Percentiles rank a stretch among this genome's conserved stretches.
Evolutionary conservation across 208 protist genomes (phyloP).

Genomic region (Angomonas ambiguus): DNA sequence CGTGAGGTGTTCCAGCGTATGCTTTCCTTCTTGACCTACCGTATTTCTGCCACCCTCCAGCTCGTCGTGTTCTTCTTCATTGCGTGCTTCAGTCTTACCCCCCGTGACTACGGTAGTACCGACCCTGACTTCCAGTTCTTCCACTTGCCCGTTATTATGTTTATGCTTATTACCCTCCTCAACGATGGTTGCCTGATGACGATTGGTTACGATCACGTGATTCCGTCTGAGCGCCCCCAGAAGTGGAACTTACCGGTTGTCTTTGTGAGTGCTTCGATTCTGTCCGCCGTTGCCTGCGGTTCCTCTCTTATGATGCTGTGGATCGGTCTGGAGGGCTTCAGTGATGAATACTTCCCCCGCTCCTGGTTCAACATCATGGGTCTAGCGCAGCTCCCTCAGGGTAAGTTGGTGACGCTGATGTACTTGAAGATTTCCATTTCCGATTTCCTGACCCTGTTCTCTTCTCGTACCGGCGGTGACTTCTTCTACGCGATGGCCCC

Average conservation of each 20-base stretch:
- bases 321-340: slow-evolving; percentile 49
- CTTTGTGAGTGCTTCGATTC: slow-evolving; percentile 55
- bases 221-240: slow-evolving; percentile 48
- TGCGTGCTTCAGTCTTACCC: slow-evolving; percentile 67
- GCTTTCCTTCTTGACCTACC: slow-evolving; percentile 84
- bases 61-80: slow-evolving; percentile 86
- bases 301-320: slow-evolving; percentile 71
- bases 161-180: slow-evolving; percentile 90
- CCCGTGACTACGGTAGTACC: slow-evolving; percentile 52
- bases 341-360: slow-evolving; percentile 33
- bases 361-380: slow-evolving; percentile 59
- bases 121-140: slow-evolving; percentile 76
- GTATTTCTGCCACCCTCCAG: slow-evolving; percentile 75
- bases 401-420: slow-evolving; percentile 77
- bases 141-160: slow-evolving; percentile 84
- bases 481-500: slow-evolving; percentile 73
- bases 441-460: slow-evolving; percentile 90
- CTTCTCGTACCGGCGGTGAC: slow-evolving; percentile 65
- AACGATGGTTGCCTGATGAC: slow-evolving; percentile 76
- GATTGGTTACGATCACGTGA: slow-evolving; percentile 68
- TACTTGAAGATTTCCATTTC: slow-evolving; percentile 90
- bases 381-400: slow-evolving; percentile 52
- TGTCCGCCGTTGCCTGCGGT: slow-evolving; percentile 52
- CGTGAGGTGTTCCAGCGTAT: slow-evolving; percentile 95
- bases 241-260: slow-evolving; percentile 62